Conservation (phyloP, 192 early-diverging fungal species). For the Backusella morwellensis region DNA sequence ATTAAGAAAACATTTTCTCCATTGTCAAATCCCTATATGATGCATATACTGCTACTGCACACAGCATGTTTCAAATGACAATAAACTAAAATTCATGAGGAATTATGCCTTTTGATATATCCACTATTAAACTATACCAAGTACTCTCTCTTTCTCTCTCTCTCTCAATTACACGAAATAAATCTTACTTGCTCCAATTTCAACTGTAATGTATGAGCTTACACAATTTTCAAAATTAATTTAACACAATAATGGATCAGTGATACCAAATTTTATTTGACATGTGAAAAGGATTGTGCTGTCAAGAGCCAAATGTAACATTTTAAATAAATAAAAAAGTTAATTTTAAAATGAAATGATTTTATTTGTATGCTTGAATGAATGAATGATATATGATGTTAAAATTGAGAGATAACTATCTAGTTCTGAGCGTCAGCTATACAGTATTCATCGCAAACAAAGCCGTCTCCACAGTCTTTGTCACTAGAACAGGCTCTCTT, state of each 20-base stretch:
- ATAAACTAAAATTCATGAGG: too few relatives aligned
- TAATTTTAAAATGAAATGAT: neutral
- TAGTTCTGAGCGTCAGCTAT: neutral
- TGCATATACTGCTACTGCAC: too few relatives aligned
- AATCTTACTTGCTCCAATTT: neutral
- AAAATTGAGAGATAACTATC: neutral
- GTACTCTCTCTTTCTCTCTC: too few relatives aligned
- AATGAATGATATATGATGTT: neutral
- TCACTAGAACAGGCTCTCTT: neutral
- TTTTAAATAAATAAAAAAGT: neutral
- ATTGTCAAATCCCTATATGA: too few relatives aligned
- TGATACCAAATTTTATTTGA: neutral
- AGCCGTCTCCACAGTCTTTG: neutral
- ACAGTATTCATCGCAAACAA: neutral
- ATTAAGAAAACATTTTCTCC: too few relatives aligned
- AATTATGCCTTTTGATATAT: too few relatives aligned
- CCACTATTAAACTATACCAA: too few relatives aligned
- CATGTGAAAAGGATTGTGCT: neutral
- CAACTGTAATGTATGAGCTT: neutral
- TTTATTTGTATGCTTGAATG: neutral
- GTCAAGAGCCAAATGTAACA: neutral
- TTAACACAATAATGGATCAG: neutral
- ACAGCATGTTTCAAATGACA: too few relatives aligned
- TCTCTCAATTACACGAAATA: too few relatives aligned
- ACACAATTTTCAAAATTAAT: neutral